Conservation (phyloP, 129 eudicot genomes). For the Flaveria linearis region DNA sequence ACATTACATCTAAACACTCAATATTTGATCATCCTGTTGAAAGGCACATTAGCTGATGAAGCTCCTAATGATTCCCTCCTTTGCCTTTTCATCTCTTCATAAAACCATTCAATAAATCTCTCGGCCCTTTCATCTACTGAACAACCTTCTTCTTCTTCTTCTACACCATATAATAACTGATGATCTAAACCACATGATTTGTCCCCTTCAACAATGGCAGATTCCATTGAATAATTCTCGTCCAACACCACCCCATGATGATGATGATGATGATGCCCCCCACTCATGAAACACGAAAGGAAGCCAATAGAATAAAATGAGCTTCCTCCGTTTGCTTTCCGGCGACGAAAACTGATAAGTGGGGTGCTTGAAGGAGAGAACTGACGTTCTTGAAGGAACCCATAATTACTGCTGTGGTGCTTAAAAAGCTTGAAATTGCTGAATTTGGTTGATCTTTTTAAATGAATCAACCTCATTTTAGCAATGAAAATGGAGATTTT, state of each 20-base stretch:
- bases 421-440: slow-evolving; percentile 41
- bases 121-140: slow-evolving; percentile 81
- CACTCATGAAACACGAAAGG: slow-evolving; percentile 46
- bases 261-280: background rate
- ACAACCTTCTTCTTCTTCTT: slow-evolving; percentile 32
- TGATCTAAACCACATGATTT: slow-evolving; percentile 3
- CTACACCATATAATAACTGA: slow-evolving; percentile 14
- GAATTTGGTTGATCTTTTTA: slow-evolving; percentile 44
- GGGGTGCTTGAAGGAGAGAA: slow-evolving; percentile 71
- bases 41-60: slow-evolving; percentile 24
- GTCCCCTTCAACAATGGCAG: slow-evolving; percentile 31
- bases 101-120: slow-evolving; percentile 69
- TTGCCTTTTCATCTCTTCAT: slow-evolving; percentile 70
- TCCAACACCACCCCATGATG: slow-evolving; percentile 2
- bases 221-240: slow-evolving; percentile 31
- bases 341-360: slow-evolving; percentile 33
- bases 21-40: slow-evolving; percentile 33
- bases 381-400: slow-evolving; percentile 58
- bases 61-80: slow-evolving; percentile 46
- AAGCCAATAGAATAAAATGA: slow-evolving; percentile 37
- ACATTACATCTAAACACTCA: slow-evolving; percentile 11
- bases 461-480: slow-evolving; percentile 44
- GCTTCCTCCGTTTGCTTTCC: slow-evolving; percentile 24
- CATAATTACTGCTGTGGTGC: slow-evolving; percentile 53
- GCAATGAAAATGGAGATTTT: slow-evolving; percentile 49